These are phyloP conservation scores for Amanita molliuscula DNA, from an alignment of 768 basidiomycete genomes.

Conservation along the genomic window DNA sequence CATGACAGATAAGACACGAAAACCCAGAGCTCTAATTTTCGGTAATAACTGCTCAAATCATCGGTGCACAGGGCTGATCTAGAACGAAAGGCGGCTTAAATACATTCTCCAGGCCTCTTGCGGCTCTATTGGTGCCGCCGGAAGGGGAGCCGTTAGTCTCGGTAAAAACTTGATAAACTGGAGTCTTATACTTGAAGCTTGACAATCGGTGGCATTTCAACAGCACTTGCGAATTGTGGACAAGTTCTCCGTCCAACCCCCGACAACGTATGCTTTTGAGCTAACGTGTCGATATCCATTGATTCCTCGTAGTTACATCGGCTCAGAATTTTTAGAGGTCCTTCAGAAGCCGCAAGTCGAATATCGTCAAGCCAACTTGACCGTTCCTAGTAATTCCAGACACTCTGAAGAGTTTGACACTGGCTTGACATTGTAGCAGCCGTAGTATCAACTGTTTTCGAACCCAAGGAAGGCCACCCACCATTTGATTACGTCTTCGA, in stretches of 20 bases:
- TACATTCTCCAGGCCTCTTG: constrained; percentile 66
- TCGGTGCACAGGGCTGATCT: constrained; percentile 6
- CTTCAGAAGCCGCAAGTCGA: constrained; percentile 63
- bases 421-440: constrained; percentile 28
- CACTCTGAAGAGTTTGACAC: constrained; percentile 7
- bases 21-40: constrained; percentile 66
- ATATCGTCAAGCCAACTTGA: constrained; percentile 77
- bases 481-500: constrained; percentile 79
- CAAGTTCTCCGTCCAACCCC: constrained; percentile 60
- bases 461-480: constrained; percentile 57
- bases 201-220: constrained; percentile 10
- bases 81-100: constrained; percentile 60
- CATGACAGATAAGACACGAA: constrained; percentile 24
- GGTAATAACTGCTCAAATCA: constrained; percentile 29
- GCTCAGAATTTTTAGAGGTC: constrained; percentile 60
- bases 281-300: constrained; percentile 10
- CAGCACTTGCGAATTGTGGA: constrained; percentile 66
- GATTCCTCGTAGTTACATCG: constrained; percentile 50
- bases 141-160: constrained; percentile 63
- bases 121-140: constrained; percentile 53
- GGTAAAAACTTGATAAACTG: constrained; percentile 28
- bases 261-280: constrained; percentile 53
- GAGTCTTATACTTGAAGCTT: constrained; percentile 4
- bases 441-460: constrained; percentile 57
- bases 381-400: constrained; percentile 46